These are phyloP conservation scores for Ceratobasidium sp. DNA, from an alignment of 1,284 basidiomycete species.

Conservation along the genomic window DNA sequence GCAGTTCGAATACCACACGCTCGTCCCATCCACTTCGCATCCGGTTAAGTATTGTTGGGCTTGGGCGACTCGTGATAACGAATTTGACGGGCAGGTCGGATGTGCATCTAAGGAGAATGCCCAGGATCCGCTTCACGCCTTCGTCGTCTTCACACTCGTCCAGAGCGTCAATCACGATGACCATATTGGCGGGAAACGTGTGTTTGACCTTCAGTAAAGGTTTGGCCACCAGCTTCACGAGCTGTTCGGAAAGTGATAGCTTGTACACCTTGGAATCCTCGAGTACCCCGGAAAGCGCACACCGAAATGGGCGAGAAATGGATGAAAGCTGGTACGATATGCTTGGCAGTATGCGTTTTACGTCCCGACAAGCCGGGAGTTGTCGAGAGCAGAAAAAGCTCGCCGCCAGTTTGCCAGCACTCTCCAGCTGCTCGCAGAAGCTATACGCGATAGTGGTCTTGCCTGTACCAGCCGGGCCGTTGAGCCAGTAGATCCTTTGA, in stretches of 20 bases:
- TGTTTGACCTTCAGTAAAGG: neutral
- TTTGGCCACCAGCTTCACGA: neutral
- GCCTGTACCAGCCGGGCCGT: neutral
- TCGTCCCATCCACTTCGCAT: neutral
- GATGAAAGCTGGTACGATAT: neutral
- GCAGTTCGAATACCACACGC: neutral
- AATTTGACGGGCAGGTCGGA: neutral
- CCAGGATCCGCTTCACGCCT: neutral
- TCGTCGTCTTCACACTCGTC: constrained; percentile 10
- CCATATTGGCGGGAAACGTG: neutral
- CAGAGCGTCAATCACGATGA: constrained; percentile 8
- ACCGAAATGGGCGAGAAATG: neutral
- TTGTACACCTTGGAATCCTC: neutral
- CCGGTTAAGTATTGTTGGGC: neutral
- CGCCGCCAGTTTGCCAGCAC: neutral
- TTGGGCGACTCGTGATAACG: neutral
- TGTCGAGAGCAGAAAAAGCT: constrained; percentile 7
- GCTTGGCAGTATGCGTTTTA: neutral
- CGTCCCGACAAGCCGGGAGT: neutral
- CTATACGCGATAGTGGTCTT: neutral
- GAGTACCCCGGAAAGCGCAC: neutral
- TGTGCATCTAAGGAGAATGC: neutral
- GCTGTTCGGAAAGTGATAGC: neutral
- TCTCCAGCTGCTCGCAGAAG: neutral
- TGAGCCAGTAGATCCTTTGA: neutral